Evolutionary conservation across 2,329 filamentous ascomycete species (phyloP), one percentile per base, ranked within the genome.

Genomic region (Emergomyces pasteurianus): DNA sequence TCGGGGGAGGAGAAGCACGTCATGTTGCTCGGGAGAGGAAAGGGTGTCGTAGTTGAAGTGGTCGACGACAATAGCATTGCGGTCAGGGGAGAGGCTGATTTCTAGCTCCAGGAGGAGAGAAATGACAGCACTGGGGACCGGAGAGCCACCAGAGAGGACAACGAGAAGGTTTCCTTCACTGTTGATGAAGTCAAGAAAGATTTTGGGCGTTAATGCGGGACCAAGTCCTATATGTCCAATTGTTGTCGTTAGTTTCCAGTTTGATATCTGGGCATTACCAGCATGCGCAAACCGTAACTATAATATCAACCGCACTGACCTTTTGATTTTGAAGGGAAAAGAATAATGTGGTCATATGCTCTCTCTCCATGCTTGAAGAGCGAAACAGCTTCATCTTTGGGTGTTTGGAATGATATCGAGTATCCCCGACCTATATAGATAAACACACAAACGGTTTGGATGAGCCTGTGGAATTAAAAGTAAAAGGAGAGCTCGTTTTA

Each of bases 1-100:
- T 42, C 84, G 80, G 50, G 88, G 83, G 58, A 96, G 78, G 36
- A 96, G 81, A 52, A 99, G 80, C 36, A 96, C 89, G 75, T 97
- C 90, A 76, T 99, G 94, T 71, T 86, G 83, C 65, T 96, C 91
- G 57, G 85, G 71, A 4, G 92, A 87, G 47, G 87, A 90, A 38
- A 83, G 67, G 61, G 82, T 80, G 71, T 97, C 92, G 77, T 94
- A 94, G 78, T 90, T 88, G 84, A 97, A 96, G 80, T 99, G 94
- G 76, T 97, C 94, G 63, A 97, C 87, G 6, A 96, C 87, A 61
- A 92, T 80, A 61, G 89, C 86, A 60, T 87, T 90, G 70, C 92
- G 89, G 75, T 96, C 92, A 42, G 84, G 77, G 46, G 94, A 90
- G n/a, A 96, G 83, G 66, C 86, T 81, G 70, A 99, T 88, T 72